Percentiles rank a stretch among this genome's conserved stretches.
phyloP scores from a whole-genome alignment of 164 flowering plant genomes.

The Kingdonia uniflora region DNA sequence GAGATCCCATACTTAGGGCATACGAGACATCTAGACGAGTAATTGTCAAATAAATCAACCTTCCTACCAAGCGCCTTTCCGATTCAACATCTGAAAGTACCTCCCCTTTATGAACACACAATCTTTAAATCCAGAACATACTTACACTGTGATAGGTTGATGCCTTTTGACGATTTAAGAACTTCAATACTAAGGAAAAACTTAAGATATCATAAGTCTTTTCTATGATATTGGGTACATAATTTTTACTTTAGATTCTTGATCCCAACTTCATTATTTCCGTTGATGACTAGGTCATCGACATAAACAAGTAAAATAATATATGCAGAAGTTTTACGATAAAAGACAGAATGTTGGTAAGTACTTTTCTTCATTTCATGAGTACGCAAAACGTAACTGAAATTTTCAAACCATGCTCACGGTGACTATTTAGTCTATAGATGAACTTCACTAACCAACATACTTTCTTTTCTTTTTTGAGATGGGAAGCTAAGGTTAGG shows the following conservation, averaged over 20 bases:
- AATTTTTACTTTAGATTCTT: neutral
- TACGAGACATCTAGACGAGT: neutral
- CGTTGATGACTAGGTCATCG: neutral
- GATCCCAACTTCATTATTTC: neutral
- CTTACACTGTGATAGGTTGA: neutral
- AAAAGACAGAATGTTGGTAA: neutral
- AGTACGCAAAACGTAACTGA: no score
- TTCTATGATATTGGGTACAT: neutral
- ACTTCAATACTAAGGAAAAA: neutral
- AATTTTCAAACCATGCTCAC: no score
- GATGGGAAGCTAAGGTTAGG: no score
- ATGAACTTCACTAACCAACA: no score
- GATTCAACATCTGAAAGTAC: neutral
- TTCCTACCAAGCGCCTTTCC: neutral
- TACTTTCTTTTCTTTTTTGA: no score
- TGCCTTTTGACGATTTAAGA: neutral
- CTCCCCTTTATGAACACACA: neutral
- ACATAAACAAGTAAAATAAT: neutral
- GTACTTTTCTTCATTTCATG: no score
- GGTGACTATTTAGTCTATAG: no score
- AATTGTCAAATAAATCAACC: neutral
- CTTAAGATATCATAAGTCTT: neutral
- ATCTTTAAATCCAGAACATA: neutral
- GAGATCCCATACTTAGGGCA: neutral
- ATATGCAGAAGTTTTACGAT: neutral